Conservation (phyloP, 139 green algal species). For the Micractinium sp. region DNA sequence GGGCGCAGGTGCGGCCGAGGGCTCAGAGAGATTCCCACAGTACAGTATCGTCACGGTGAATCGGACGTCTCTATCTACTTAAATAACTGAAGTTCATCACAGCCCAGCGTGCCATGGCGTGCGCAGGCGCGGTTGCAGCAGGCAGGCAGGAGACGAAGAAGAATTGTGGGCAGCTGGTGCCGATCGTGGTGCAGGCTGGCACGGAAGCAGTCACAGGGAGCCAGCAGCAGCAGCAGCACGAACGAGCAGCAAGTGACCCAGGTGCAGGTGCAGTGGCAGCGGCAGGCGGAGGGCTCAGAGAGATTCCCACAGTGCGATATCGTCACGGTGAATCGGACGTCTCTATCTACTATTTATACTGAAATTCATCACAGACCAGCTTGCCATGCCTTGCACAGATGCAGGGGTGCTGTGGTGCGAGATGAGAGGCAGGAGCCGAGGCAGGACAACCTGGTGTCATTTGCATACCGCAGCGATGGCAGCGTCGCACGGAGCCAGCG, state of each 20-base stretch:
- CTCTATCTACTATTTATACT: constrained; percentile 40
- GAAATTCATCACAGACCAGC: constrained; percentile 21
- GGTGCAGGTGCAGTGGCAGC: background rate
- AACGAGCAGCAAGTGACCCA: no score
- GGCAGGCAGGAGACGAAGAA: no score
- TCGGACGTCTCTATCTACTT: constrained; percentile 51
- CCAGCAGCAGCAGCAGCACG: background rate
- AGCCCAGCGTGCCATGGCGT: background rate
- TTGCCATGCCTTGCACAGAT: background rate
- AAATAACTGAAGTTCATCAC: constrained; percentile 23
- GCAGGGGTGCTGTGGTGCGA: background rate
- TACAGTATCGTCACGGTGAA: constrained; percentile 27
- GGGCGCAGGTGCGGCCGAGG: background rate
- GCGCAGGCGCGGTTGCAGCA: no score
- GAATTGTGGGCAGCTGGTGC: background rate
- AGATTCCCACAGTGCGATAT: constrained; percentile 44
- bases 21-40: constrained; percentile 51
- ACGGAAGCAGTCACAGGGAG: background rate
- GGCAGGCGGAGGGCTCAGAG: constrained; percentile 33
- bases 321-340: constrained; percentile 39
- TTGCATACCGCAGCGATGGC: background rate
- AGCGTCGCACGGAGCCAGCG: background rate
- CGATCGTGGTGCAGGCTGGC: background rate
- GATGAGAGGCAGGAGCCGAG: no score
- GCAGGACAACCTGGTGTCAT: no score